phyloP scores from a whole-genome alignment of 805 yeast genomes.

The Metschnikowia amazonensis region DNA sequence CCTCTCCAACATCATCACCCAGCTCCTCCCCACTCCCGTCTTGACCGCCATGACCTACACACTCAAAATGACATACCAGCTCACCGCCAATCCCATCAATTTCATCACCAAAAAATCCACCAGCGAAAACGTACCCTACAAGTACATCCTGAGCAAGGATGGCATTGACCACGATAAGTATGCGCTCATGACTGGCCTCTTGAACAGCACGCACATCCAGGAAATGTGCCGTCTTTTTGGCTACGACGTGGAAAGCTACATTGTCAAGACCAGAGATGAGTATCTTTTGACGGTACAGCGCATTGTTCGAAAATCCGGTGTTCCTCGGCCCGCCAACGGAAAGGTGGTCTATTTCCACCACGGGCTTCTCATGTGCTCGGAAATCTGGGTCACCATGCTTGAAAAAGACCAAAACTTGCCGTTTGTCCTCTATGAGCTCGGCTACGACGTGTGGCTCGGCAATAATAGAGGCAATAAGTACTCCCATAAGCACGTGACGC shows the following conservation, averaged over 20 bases:
- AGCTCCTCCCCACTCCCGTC: conserved; percentile 42
- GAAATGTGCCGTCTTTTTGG: conserved; percentile 69
- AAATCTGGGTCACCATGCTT: conserved; percentile 58
- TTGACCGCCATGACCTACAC: conserved; percentile 34
- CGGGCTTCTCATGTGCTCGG: conserved; percentile 86
- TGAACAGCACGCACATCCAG: conserved; percentile 51
- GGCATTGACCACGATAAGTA: conserved; percentile 22
- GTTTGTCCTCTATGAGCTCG: conserved; percentile 68
- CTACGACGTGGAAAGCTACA: conserved; percentile 67
- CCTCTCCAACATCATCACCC: conserved; percentile 41
- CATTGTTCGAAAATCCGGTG: conserved; percentile 34
- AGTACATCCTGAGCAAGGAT: conserved; percentile 21
- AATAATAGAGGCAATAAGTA: conserved; percentile 92
- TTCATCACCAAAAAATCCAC: conserved; percentile 17
- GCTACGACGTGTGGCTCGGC: conserved; percentile 94
- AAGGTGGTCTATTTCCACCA: conserved; percentile 82
- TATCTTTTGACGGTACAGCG: conserved; percentile 75
- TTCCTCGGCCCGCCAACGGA: conserved; percentile 12
- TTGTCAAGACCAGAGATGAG: conserved; percentile 73
- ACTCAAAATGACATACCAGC: conserved; percentile 24
- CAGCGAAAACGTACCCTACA: conserved; percentile 17
- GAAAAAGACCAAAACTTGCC: conserved; percentile 52
- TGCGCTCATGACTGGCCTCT: conserved; percentile 33
- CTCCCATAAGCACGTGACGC: conserved; percentile 66
- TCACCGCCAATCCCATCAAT: conserved; percentile 27